Percentiles rank a stretch among this genome's conserved stretches.
Conservation (phyloP, 805 yeast genomes). For the Wickerhamiella dianesei region DNA sequence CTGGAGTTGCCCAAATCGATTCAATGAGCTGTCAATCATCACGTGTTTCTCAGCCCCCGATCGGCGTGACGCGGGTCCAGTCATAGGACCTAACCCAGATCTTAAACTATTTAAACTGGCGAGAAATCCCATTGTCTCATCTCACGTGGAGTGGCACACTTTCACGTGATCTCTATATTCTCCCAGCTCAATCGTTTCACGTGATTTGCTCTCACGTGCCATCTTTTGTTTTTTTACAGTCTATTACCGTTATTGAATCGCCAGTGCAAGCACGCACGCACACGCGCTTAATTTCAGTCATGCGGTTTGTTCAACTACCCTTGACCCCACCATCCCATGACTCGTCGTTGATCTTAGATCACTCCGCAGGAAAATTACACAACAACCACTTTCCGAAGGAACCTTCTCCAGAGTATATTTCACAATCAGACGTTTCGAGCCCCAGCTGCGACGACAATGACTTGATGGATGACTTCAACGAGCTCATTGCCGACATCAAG, state of each 20-base stretch:
- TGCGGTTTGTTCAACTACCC: background rate
- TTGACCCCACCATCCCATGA: background rate
- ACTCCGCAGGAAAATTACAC: background rate
- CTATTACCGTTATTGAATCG: no score
- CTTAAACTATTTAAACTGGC: background rate
- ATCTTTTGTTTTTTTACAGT: no score
- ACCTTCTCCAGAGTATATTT: background rate
- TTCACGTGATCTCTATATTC: background rate
- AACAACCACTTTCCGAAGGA: background rate
- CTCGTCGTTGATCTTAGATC: background rate
- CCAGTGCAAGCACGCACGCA: background rate
- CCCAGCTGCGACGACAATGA: background rate
- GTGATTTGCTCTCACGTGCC: background rate
- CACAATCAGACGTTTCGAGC: background rate
- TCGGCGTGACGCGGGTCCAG: no score
- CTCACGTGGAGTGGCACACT: background rate
- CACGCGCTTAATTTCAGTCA: background rate
- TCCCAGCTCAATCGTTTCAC: background rate
- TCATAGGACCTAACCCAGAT: background rate
- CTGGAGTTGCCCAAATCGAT: no score
- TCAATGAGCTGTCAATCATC: background rate
- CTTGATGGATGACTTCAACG: constrained; percentile 18
- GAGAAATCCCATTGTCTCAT: background rate
- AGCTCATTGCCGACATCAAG: constrained; percentile 25
- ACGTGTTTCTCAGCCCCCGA: no score